Evolutionary conservation across 345 rosid genomes (phyloP).

Genomic region (Gynandropsis gynandra): DNA sequence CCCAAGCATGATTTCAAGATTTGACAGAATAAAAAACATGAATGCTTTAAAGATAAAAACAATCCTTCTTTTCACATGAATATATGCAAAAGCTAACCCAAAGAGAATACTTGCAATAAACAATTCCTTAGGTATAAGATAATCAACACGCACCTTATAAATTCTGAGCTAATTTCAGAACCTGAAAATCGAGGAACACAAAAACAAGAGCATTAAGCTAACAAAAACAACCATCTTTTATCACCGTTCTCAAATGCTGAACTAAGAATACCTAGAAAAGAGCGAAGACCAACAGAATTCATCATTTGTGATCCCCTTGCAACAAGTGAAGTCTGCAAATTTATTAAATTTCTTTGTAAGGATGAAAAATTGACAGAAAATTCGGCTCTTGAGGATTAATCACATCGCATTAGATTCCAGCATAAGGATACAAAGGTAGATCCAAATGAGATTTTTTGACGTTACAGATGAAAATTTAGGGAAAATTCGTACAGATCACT

Average conservation of each 20-base stretch:
- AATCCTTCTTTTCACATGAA: too few relatives aligned
- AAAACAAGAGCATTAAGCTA: conserved; percentile 3
- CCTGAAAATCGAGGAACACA: conserved; percentile 9
- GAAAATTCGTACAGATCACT: too few relatives aligned
- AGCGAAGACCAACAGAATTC: conserved; percentile 10
- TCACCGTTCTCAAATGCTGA: neutral
- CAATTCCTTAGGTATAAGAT: neutral
- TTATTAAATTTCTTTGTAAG: neutral
- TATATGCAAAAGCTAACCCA: too few relatives aligned
- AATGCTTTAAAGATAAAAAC: too few relatives aligned
- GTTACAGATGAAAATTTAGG: too few relatives aligned
- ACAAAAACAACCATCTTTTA: neutral
- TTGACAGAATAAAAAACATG: too few relatives aligned
- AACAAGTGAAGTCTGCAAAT: conserved; percentile 23
- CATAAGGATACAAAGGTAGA: too few relatives aligned
- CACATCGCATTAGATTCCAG: too few relatives aligned
- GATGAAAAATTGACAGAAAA: neutral
- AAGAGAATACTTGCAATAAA: neutral
- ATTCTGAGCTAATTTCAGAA: conserved; percentile 12
- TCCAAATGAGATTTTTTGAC: too few relatives aligned
- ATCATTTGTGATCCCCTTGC: conserved; percentile 21
- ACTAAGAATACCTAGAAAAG: conserved; percentile 23
- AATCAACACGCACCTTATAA: conserved; percentile 12
- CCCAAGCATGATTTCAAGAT: too few relatives aligned
- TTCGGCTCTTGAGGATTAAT: neutral